Evolutionary conservation across 371 early-diverging fungal species (phyloP).

Genomic region (Conidiobolus incongruus): DNA sequence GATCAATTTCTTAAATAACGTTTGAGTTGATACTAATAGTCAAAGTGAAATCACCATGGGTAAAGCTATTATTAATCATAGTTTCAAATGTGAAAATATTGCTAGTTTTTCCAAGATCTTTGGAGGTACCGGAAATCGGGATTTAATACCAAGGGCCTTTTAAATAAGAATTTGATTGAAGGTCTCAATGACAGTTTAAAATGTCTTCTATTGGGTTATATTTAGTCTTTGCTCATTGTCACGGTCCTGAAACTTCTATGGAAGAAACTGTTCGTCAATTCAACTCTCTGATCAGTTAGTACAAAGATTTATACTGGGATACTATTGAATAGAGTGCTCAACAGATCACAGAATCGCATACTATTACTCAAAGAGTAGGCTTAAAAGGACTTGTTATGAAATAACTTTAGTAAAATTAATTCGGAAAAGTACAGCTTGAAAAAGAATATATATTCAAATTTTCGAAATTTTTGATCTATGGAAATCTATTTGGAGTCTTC

Average conservation of each 20-base stretch:
- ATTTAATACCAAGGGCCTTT: slow-evolving; percentile 69
- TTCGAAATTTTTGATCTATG: slow-evolving; percentile 55
- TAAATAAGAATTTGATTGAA: slow-evolving; percentile 67
- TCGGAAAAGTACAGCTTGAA: slow-evolving; percentile 54
- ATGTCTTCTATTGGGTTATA: slow-evolving; percentile 52
- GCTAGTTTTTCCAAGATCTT: too few relatives aligned
- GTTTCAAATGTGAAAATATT: too few relatives aligned
- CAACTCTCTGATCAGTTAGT: slow-evolving; percentile 48
- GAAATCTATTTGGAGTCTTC: slow-evolving; percentile 57
- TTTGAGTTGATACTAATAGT: too few relatives aligned
- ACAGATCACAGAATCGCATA: slow-evolving; percentile 52
- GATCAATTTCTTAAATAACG: too few relatives aligned
- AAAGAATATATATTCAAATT: slow-evolving; percentile 48
- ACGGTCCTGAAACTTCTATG: too few relatives aligned
- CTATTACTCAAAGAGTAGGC: slow-evolving; percentile 37
- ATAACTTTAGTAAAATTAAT: slow-evolving; percentile 74
- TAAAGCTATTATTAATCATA: too few relatives aligned
- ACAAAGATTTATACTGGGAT: slow-evolving; percentile 69
- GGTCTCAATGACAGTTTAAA: slow-evolving; percentile 51
- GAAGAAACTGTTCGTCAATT: too few relatives aligned
- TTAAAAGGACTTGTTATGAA: slow-evolving; percentile 47
- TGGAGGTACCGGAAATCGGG: too few relatives aligned
- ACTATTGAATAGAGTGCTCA: slow-evolving; percentile 69
- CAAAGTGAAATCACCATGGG: too few relatives aligned
- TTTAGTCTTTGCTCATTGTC: too few relatives aligned